These are phyloP conservation scores for Telfairia occidentalis DNA, from an alignment of 331 rosid species.

Conservation along the genomic window DNA sequence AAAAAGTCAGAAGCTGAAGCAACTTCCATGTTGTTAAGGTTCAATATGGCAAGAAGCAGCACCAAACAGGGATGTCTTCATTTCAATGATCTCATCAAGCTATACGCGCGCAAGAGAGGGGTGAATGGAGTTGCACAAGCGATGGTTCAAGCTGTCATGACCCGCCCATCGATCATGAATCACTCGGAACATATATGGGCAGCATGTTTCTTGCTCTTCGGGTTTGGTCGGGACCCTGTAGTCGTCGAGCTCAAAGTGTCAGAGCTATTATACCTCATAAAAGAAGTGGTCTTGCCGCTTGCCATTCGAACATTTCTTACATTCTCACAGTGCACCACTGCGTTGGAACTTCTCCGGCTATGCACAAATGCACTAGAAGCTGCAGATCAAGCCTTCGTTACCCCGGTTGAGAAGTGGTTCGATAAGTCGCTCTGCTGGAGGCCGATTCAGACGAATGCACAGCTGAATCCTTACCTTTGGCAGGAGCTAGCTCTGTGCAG, in stretches of 20 bases:
- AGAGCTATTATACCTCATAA: constrained; percentile 46
- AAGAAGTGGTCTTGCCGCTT: constrained; percentile 60
- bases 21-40: constrained; percentile 67
- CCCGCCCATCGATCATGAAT: constrained; percentile 35
- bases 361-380: constrained; percentile 75
- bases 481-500: constrained; percentile 71
- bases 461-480: constrained; percentile 81
- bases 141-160: constrained; percentile 54
- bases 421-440: constrained; percentile 76
- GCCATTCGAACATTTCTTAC: constrained; percentile 64
- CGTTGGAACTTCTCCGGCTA: constrained; percentile 66
- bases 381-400: constrained; percentile 68
- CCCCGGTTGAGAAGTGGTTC: constrained; percentile 73
- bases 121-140: constrained; percentile 52
- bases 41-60: constrained; percentile 55
- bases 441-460: constrained; percentile 67
- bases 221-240: constrained; percentile 68
- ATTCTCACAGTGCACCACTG: constrained; percentile 64
- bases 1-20: constrained; percentile 72
- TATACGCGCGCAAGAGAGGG: constrained; percentile 54
- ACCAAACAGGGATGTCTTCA: constrained; percentile 43
- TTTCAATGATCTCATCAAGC: constrained; percentile 47
- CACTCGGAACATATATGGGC: constrained; percentile 71
- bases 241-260: constrained; percentile 61
- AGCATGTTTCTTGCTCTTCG: constrained; percentile 66